A percentile compares a stretch with the other conserved stretches of the same genome.
Evolutionary conservation across 225 moss, liverwort and hornwort genomes (phyloP).

Genomic region (Sphagnum tenellum): DNA sequence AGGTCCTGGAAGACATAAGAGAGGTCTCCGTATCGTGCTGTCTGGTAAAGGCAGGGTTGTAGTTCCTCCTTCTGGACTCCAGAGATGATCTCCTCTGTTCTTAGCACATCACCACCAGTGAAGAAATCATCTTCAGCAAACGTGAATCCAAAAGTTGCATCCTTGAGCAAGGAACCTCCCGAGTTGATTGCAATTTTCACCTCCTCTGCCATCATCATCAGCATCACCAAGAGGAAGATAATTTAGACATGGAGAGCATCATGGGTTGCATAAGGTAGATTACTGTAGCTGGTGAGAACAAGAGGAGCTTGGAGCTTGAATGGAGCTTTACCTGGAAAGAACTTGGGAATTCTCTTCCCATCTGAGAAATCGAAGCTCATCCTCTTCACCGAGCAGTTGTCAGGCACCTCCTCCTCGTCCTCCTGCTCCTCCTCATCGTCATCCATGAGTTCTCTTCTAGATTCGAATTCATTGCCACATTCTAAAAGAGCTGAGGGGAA

Average conservation of each 20-base stretch:
- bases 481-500: too few relatives aligned
- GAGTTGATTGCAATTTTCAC: constrained; percentile 69
- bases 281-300: too few relatives aligned
- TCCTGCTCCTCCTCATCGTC: too few relatives aligned
- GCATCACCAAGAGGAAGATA: background rate
- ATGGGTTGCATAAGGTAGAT: too few relatives aligned
- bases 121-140: constrained; percentile 61
- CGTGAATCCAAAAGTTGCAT: constrained; percentile 44
- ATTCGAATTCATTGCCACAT: too few relatives aligned
- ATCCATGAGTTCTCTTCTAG: too few relatives aligned
- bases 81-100: constrained; percentile 63
- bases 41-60: constrained; percentile 74
- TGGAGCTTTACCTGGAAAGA: constrained; percentile 28
- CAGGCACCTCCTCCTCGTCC: too few relatives aligned
- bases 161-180: constrained; percentile 36
- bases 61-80: constrained; percentile 26
- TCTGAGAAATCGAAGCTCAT: constrained; percentile 46
- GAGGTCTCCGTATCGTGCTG: constrained; percentile 80
- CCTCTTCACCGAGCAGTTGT: constrained; percentile 27
- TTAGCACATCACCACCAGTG: constrained; percentile 74
- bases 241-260: too few relatives aligned
- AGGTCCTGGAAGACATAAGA: constrained; percentile 60
- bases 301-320: too few relatives aligned
- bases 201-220: constrained; percentile 40
- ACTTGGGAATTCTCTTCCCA: constrained; percentile 41